Conservation (phyloP, 805 yeast species). For the Metschnikowia lunata region DNA sequence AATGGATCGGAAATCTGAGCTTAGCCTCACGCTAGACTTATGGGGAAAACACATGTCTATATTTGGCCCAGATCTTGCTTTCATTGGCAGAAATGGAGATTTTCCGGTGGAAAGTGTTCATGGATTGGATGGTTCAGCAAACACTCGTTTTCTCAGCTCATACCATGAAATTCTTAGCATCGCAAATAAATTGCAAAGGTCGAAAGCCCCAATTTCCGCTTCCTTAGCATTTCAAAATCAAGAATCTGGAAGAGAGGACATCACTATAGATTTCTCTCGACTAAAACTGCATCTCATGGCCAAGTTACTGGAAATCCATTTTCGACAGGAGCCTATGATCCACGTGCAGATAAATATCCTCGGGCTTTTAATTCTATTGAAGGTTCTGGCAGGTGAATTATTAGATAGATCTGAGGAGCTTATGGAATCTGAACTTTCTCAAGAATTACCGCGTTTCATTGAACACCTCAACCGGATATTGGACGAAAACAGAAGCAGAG, state of each 20-base stretch:
- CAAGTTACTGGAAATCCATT: not conserved
- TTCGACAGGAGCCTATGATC: not conserved
- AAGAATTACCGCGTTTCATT: not conserved
- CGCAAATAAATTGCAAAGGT: not conserved
- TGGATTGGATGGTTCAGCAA: not conserved
- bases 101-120: not conserved
- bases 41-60: slow-evolving; percentile 9
- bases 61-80: slow-evolving; percentile 2
- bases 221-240: no score
- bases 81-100: not conserved
- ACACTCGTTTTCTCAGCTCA: not conserved
- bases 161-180: slow-evolving; percentile 7
- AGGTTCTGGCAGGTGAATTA: no score
- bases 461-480: slow-evolving; percentile 1
- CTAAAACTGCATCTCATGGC: not conserved
- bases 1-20: slow-evolving; percentile 2
- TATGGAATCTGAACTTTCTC: slow-evolving; percentile 5
- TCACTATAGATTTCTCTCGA: not conserved
- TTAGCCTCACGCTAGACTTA: slow-evolving; percentile 5
- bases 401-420: not conserved
- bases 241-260: not conserved
- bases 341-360: no score
- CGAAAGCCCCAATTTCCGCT: no score
- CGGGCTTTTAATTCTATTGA: not conserved
- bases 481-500: not conserved